Evolutionary conservation across 345 rosid genomes (phyloP).

Genomic region (rapeseed (Brassica napus)): Da-Ae NC_063434.1:2476501-2477000

Average conservation of each 20-base stretch:
- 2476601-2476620: conserved; percentile 62
- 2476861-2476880: not conserved
- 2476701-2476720: not conserved
- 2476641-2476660: conserved; percentile 58
- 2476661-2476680: not conserved
- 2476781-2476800: conserved; percentile 79
- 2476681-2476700: not conserved
- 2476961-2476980: conserved; percentile 76
- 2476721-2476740: conserved; percentile 55
- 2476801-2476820: conserved; percentile 94
- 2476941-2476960: conserved; percentile 69
- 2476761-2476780: conserved; percentile 67
- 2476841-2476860: not conserved
- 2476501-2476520: not conserved
- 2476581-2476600: conserved; percentile 30
- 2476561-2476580: conserved; percentile 36
- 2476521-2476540: conserved; percentile 25
- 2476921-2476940: conserved; percentile 71
- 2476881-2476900: not conserved
- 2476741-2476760: conserved; percentile 82
- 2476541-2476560: conserved; percentile 37
- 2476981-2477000: conserved; percentile 43
- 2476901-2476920: not conserved
- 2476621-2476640: conserved; percentile 75
- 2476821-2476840: not conserved